Evolutionary conservation across 2,329 filamentous ascomycete genomes (phyloP).

Genomic region (Zasmidium cellare): DNA sequence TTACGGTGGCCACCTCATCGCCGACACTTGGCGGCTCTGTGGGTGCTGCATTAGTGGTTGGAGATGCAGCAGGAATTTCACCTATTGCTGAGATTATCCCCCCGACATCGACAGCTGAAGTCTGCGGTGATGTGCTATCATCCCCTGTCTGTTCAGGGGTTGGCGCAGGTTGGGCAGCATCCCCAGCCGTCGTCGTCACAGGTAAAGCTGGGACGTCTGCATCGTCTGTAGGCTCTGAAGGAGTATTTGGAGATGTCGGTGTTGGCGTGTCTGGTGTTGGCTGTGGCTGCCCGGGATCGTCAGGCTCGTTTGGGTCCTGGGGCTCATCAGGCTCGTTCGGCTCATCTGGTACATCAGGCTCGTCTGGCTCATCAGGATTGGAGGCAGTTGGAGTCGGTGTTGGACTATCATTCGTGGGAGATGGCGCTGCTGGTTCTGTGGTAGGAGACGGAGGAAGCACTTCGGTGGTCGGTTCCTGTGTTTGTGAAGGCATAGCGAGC

Average conservation of each 20-base stretch:
- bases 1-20: background rate
- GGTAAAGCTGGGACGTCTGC: background rate
- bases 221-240: background rate
- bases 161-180: background rate
- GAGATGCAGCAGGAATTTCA: background rate
- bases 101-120: background rate
- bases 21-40: background rate
- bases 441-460: background rate
- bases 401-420: background rate
- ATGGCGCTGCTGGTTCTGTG: background rate
- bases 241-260: background rate
- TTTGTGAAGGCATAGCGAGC: background rate
- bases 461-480: background rate
- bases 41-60: background rate
- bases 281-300: background rate
- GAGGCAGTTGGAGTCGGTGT: background rate
- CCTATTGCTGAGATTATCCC: background rate
- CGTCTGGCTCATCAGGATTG: slow-evolving; percentile 3
- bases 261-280: background rate
- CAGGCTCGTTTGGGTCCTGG: too few species aligned
- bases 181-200: background rate
- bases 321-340: background rate
- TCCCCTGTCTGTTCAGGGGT: background rate
- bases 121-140: background rate
- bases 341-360: slow-evolving; percentile 4